A percentile compares a stretch with the other conserved stretches of the same genome.
Conservation (phyloP, 345 rosid genomes). For the Combretum micranthum region DNA sequence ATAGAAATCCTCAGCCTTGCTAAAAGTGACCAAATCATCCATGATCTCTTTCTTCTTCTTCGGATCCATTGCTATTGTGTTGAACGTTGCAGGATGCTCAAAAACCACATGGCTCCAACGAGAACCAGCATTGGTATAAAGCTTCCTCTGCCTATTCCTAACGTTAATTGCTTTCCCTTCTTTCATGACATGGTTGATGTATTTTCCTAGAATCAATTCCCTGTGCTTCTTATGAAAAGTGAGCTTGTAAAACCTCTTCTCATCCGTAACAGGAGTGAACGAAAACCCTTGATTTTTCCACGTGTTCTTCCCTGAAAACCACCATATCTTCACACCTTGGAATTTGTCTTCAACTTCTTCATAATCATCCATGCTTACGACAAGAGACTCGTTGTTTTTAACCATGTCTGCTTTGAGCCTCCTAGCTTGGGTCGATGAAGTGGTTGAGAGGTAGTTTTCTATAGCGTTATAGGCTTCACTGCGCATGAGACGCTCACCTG, state of each 20-base stretch:
- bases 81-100: slow-evolving; percentile 10
- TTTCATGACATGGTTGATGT: neutral
- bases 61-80: slow-evolving; percentile 10
- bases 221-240: neutral
- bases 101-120: slow-evolving; percentile 10
- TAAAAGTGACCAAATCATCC: slow-evolving; percentile 1
- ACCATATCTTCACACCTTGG: neutral
- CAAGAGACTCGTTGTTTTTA: neutral
- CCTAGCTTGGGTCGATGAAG: too few species aligned
- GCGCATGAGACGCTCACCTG: slow-evolving; percentile 37
- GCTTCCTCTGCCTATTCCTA: neutral
- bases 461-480: slow-evolving; percentile 43
- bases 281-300: neutral
- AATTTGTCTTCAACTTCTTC: slow-evolving; percentile 5
- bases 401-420: slow-evolving; percentile 7
- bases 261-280: neutral
- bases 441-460: slow-evolving; percentile 21
- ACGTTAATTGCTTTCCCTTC: neutral
- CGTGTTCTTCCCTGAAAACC: neutral
- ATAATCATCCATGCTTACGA: slow-evolving; percentile 7
- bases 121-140: neutral
- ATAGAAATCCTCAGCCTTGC: neutral
- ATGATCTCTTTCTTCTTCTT: slow-evolving; percentile 7
- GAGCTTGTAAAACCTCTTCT: slow-evolving; percentile 2
- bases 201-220: neutral